Base-by-base conservation (phyloP, 345 rosid species). In the Sisymbrium altissimum region DNA sequence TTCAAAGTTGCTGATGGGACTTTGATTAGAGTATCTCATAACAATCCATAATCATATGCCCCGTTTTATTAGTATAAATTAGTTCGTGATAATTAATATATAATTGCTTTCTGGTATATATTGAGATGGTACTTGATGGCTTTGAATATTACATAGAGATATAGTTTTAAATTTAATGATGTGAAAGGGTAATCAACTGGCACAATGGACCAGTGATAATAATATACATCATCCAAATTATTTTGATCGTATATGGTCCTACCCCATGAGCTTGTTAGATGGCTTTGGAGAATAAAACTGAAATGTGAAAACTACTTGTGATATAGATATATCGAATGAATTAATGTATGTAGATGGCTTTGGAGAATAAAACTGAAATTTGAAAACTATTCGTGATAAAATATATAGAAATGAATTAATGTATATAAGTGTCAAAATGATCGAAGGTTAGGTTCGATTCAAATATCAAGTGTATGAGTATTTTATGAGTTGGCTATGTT, bases 11-110 rank as follows among this genome's bases (percentile, higher is more conserved):
- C 2, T 46, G 71, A 77, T 77, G 80, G 75, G 80, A 64, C 68
- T 56, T 77, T 76, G 41, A 76, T 76, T 70, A 76, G 71, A 63
- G 66, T 64, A 70, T 76, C 60, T 64, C 72, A 39, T 70, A 54
- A 64, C 79, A 69, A 75, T 69, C 66, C 45, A 23, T 69, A 54
- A 69, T 43, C 52, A 76, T 54, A 69, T 54, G 52, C 29, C 18
- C 18, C 30, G 32, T 19, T 68, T 70, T 49, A 74, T 38, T 57
- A 58, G 19, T 69, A 44, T 62, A 54, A 15, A 62, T 32, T 54
- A 40, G 70, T 54, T 62, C 41, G 79, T 76, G 65, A 63, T 75
- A 14, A 50, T 39, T 8, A 63, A 49, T 39, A 39, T 18, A 57
- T 66, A 8, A 11, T 48, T 56, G 35, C 33, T 74, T 66, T 66